Conservation (phyloP, 441 rosid genomes). For the Adansonia grandidieri region DNA sequence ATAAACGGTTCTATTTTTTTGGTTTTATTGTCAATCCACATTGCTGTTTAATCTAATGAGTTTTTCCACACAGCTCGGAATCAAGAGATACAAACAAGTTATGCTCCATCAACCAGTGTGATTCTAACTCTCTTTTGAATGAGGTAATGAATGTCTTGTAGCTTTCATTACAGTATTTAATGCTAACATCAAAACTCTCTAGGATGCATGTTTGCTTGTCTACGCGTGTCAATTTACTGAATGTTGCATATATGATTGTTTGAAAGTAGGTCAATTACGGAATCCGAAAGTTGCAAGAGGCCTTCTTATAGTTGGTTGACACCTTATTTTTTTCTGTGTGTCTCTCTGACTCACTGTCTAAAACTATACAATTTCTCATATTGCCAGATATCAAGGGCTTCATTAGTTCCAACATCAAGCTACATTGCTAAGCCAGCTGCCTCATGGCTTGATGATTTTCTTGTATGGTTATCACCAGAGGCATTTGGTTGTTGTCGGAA, state of each 20-base stretch:
- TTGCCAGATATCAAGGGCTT: slow-evolving; percentile 76
- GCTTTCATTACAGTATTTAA: neutral
- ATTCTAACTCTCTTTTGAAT: slow-evolving; percentile 82
- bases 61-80: slow-evolving; percentile 72
- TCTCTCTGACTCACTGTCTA: neutral
- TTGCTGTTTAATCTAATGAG: slow-evolving; percentile 21
- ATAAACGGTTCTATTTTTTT: neutral
- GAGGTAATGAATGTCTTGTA: slow-evolving; percentile 57
- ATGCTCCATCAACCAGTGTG: slow-evolving; percentile 95
- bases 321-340: slow-evolving; percentile 14
- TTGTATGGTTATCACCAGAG: slow-evolving; percentile 98
- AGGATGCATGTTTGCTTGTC: slow-evolving; percentile 1
- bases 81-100: slow-evolving; percentile 87
- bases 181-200: neutral
- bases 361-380: slow-evolving; percentile 6
- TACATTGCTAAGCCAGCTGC: slow-evolving; percentile 99
- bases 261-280: neutral
- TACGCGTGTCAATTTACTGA: neutral
- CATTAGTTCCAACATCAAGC: slow-evolving; percentile 78
- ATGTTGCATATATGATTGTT: neutral
- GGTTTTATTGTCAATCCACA: neutral
- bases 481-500: slow-evolving; percentile 99
- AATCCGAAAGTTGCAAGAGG: neutral
- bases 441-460: slow-evolving; percentile 99
- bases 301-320: slow-evolving; percentile 13